Evolutionary conservation across 768 basidiomycete species (phyloP).

Genomic region (Tricholoma bakamatsutake): DNA sequence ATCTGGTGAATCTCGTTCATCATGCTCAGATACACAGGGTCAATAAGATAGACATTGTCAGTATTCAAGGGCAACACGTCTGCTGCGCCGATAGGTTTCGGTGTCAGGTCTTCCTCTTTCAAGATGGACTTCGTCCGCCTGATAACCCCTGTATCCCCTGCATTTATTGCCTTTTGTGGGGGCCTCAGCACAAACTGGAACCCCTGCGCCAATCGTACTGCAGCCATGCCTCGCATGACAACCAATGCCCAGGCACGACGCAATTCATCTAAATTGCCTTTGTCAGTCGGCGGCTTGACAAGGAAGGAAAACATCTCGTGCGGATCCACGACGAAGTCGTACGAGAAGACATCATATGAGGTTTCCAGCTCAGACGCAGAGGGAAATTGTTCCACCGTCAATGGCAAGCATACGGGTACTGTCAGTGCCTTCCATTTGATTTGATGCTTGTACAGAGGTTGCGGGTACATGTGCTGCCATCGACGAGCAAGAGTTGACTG

Average conservation of each 20-base stretch:
- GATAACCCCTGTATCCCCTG: conserved; percentile 28
- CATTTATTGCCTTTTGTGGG: conserved; percentile 18
- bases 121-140: conserved; percentile 54
- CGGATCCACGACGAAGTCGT: conserved; percentile 83
- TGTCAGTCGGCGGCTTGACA: conserved; percentile 55
- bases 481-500: conserved; percentile 75
- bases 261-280: conserved; percentile 47
- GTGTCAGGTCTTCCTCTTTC: conserved; percentile 45
- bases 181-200: conserved; percentile 85
- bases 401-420: conserved; percentile 81
- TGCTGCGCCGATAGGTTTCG: conserved; percentile 58
- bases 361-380: conserved; percentile 66
- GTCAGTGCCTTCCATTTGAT: conserved; percentile 89
- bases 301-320: conserved; percentile 84
- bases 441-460: conserved; percentile 69
- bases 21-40: conserved; percentile 89
- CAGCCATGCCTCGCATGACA: conserved; percentile 92
- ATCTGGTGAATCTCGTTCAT: conserved; percentile 94
- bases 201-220: conserved; percentile 85
- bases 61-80: conserved; percentile 43
- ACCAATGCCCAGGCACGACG: conserved; percentile 69
- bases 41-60: conserved; percentile 30
- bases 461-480: conserved; percentile 86
- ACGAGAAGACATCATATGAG: conserved; percentile 77
- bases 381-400: conserved; percentile 89